Base-by-base conservation (phyloP, 345 rosid genomes). In the Arabidopsis suecica region DNA sequence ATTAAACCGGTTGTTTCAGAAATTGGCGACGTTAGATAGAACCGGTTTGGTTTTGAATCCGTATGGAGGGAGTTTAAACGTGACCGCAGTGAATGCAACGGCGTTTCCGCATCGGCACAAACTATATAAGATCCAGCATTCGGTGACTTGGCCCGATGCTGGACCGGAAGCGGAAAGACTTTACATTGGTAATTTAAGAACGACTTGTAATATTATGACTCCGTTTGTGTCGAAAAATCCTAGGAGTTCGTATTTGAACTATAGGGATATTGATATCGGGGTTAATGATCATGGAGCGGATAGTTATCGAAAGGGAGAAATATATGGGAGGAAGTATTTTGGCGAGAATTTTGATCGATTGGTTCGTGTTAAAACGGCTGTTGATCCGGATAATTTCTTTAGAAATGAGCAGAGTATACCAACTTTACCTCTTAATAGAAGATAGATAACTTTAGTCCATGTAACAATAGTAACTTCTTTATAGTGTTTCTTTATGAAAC, bases 211-310 rank as follows among this genome's bases (percentile, higher is more conserved):
- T 4, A 73, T 69, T 50, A 78, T 88, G 88, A 69, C 84, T n/a
- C 85, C 83, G 0, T 83, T 69, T 5, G 96, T 86, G 67, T 83
- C 95, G 4, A 88, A 86, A 72, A 80, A 82, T 3, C 95, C 93
- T 1, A 85, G 97, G 34, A 80, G 69, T 8, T 86, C 95, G 13
- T 91, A 75, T 48, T 50, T 89, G 14, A 84, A 80, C 56, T 89
- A 88, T 32, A 88, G 93, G 42, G 96, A 91, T 79, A 75, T 89
- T 53, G 91, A 91, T 38, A 68, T 89, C 1, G 95, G 97, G 23
- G 61, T 51, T 40, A 82, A 84, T 41, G 41, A 55, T 0, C 62
- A 57, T 1, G 80, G 80, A 0, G 53, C 38, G 2, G 79, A 80
- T 62, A 82, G 84, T 68, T 89, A 76, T 32, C 72, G 36, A 34